A percentile compares a stretch with the other conserved stretches of the same genome.
Evolutionary conservation across 192 early-diverging fungal genomes (phyloP).

Genomic region (Coemansia sp.): DNA sequence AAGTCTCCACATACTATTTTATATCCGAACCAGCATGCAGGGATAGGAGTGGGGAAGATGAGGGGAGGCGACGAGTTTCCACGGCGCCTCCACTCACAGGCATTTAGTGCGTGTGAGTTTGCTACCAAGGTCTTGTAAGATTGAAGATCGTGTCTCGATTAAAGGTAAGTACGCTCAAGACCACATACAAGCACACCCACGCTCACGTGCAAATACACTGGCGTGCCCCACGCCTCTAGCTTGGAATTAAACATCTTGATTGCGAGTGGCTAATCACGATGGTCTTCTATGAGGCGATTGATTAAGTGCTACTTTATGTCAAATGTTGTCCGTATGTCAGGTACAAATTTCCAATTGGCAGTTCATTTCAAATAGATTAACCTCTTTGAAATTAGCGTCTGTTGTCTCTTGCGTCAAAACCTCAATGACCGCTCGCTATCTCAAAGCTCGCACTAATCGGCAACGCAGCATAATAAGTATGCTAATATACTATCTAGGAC

Average conservation of each 20-base stretch:
- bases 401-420: neutral
- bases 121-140: neutral
- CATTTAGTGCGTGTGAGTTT: neutral
- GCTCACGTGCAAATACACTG: neutral
- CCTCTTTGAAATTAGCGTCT: neutral
- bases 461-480: neutral
- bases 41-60: no score
- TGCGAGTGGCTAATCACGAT: neutral
- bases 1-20: neutral
- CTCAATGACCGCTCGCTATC: neutral
- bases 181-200: neutral
- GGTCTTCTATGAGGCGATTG: neutral
- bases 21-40: neutral
- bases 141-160: neutral
- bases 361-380: neutral
- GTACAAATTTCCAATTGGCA: neutral
- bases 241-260: neutral
- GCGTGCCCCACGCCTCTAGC: neutral
- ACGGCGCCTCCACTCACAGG: neutral
- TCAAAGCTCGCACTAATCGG: neutral
- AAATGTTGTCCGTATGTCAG: neutral
- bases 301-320: neutral
- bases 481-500: no score
- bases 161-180: neutral
- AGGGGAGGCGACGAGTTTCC: neutral